A percentile compares a stretch with the other conserved stretches of the same genome.
phyloP scores from a whole-genome alignment of 441 rosid species.

The Mallotus repandus region DNA sequence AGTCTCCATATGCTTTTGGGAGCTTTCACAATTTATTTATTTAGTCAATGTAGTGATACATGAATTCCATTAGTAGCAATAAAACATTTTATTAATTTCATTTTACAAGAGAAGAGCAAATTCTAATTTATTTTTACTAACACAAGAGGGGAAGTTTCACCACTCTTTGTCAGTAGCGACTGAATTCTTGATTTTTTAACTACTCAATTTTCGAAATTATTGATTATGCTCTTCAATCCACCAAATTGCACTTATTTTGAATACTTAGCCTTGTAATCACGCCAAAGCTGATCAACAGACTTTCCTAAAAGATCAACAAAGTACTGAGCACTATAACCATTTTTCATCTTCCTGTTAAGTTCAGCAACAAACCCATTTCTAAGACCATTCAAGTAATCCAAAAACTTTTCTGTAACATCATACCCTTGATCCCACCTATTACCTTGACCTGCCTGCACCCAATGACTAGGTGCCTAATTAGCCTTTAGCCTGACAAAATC shows the following conservation, averaged over 20 bases:
- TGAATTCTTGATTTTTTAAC: no score
- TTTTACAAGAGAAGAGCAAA: no score
- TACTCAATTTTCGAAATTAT: no score
- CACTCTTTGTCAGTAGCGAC: no score
- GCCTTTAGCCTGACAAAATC: conserved; percentile 51
- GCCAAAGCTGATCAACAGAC: conserved; percentile 41
- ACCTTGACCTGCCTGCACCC: conserved; percentile 49
- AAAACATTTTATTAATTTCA: no score
- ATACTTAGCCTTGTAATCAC: conserved; percentile 43
- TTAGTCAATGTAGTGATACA: no score
- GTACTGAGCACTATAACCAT: conserved; percentile 30
- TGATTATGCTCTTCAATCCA: no score
- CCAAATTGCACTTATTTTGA: not conserved
- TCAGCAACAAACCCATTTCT: conserved; percentile 47
- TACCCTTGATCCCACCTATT: conserved; percentile 50
- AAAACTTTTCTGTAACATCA: conserved; percentile 46
- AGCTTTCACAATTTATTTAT: no score
- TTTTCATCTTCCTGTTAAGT: conserved; percentile 46
- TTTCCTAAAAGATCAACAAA: conserved; percentile 27
- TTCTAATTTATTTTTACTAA: no score
- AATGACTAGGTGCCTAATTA: conserved; percentile 32
- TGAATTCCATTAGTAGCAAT: no score
- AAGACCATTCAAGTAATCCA: conserved; percentile 43
- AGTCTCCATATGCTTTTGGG: no score
- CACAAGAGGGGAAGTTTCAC: no score